Evolutionary conservation across 345 rosid species (phyloP).

Genomic region (Bruguiera sexangula): DNA sequence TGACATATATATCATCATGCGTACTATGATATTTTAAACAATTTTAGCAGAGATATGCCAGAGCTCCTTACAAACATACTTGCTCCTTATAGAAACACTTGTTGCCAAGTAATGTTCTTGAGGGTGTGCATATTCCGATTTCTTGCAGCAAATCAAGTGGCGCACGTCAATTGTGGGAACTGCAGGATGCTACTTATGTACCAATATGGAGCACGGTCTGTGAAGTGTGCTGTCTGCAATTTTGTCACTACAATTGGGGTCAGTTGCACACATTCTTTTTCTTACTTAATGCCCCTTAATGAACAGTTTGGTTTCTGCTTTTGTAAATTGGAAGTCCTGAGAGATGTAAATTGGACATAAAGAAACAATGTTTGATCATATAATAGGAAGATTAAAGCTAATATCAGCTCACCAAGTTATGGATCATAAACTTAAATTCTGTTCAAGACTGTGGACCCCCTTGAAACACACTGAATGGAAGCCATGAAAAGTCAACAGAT

Average conservation of each 20-base stretch:
- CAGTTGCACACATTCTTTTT: slow-evolving; percentile 14
- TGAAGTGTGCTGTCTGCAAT: slow-evolving; percentile 94
- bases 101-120: too few species aligned
- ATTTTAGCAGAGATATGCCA: neutral
- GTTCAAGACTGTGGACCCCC: too few species aligned
- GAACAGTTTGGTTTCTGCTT: neutral
- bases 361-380: too few species aligned
- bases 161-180: slow-evolving; percentile 89
- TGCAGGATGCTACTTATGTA: slow-evolving; percentile 97
- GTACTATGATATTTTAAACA: neutral
- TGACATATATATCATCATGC: neutral
- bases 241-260: slow-evolving; percentile 87
- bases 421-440: too few species aligned
- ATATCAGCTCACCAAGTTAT: too few species aligned
- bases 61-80: too few species aligned
- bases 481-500: too few species aligned
- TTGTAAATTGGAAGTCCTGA: neutral
- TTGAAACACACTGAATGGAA: too few species aligned
- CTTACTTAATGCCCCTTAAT: neutral
- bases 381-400: too few species aligned
- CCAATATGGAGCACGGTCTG: slow-evolving; percentile 88
- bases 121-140: neutral
- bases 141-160: slow-evolving; percentile 84
- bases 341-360: neutral
- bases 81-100: too few species aligned